A percentile compares a stretch with the other conserved stretches of the same genome.
phyloP scores from a whole-genome alignment of 768 basidiomycete genomes.

The Cyathus striatus region DNA sequence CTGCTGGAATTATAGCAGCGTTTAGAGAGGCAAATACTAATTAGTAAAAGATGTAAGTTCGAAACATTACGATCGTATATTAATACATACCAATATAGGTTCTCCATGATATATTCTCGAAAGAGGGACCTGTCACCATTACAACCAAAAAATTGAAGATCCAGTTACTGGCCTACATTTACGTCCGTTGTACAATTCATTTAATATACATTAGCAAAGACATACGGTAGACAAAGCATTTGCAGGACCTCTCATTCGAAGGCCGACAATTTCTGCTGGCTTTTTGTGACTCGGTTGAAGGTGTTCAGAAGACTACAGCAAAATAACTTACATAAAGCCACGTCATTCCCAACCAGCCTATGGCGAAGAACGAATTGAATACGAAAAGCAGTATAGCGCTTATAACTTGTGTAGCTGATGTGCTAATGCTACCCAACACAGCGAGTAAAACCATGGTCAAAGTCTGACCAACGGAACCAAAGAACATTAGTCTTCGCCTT shows the following conservation, averaged over 20 bases:
- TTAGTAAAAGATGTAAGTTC: not conserved
- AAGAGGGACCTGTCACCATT: slow-evolving; percentile 58
- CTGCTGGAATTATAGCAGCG: slow-evolving; percentile 49
- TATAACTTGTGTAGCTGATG: slow-evolving; percentile 39
- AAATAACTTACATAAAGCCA: slow-evolving; percentile 54
- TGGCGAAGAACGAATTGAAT: slow-evolving; percentile 69
- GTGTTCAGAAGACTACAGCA: not conserved
- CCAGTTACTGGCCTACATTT: slow-evolving; percentile 40
- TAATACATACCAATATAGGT: slow-evolving; percentile 47
- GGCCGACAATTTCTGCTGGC: slow-evolving; percentile 63
- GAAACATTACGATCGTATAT: not conserved
- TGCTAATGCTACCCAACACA: slow-evolving; percentile 48
- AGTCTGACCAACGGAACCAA: slow-evolving; percentile 58
- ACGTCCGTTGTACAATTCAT: not conserved
- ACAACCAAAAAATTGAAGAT: slow-evolving; percentile 57
- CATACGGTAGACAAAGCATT: slow-evolving; percentile 55
- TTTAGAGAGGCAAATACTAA: slow-evolving; percentile 51
- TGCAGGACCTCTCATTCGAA: slow-evolving; percentile 58
- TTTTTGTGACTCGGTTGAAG: slow-evolving; percentile 13
- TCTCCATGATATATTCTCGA: slow-evolving; percentile 51
- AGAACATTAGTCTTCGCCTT: slow-evolving; percentile 66
- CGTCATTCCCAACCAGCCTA: slow-evolving; percentile 69
- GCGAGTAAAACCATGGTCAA: slow-evolving; percentile 58
- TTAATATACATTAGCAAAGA: not conserved
- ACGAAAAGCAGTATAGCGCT: slow-evolving; percentile 57